Percentiles rank a stretch among this genome's conserved stretches.
Conservation (phyloP, 2,329 filamentous ascomycete genomes). For the Apiospora hydei region DNA sequence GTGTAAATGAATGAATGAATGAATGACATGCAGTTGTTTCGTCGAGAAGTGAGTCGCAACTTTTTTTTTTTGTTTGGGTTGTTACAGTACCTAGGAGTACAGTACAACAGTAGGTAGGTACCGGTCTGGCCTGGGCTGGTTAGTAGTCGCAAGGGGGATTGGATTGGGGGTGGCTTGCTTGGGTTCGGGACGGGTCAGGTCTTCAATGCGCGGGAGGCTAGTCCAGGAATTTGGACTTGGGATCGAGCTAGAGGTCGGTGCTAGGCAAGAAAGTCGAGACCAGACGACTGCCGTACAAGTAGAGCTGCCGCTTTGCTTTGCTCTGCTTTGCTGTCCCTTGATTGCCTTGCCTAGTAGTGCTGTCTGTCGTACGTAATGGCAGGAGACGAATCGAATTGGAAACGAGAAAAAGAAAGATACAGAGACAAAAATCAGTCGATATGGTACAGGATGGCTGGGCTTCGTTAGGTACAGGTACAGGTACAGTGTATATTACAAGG, state of each 20-base stretch:
- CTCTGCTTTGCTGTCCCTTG: background rate
- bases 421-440: background rate
- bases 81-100: too few species aligned
- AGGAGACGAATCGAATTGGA: background rate
- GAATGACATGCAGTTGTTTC: background rate
- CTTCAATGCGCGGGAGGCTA: background rate
- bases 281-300: background rate
- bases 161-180: conserved; percentile 18
- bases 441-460: conserved; percentile 3
- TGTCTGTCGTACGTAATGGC: too few species aligned
- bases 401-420: background rate
- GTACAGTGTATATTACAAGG: conserved; percentile 4
- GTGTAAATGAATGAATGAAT: background rate
- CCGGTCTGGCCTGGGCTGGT: background rate
- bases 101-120: background rate
- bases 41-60: conserved; percentile 14
- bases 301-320: too few species aligned
- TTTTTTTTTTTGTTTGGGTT: background rate
- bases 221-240: conserved; percentile 16
- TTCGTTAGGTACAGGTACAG: background rate
- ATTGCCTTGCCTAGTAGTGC: background rate
- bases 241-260: background rate
- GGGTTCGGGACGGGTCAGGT: background rate
- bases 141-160: conserved; percentile 19
- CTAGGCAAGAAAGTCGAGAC: background rate